These are phyloP conservation scores for Pestalotiopsis sp. DNA, from an alignment of 2,329 filamentous ascomycete species.

Conservation along the genomic window DNA sequence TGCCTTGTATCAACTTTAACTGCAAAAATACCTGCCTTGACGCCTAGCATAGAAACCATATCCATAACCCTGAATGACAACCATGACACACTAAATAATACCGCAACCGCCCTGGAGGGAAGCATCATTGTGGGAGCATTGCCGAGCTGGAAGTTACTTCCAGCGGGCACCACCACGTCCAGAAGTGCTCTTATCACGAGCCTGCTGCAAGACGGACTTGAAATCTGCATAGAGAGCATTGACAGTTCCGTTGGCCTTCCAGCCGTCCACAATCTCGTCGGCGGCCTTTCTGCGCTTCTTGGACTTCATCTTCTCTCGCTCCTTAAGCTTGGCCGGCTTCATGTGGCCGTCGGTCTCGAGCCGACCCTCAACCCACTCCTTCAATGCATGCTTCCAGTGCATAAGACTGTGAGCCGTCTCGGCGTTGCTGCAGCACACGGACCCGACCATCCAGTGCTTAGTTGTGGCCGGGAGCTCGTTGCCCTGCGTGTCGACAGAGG, in stretches of 20 bases:
- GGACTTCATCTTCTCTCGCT: conserved; percentile 63
- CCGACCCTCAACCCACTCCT: conserved; percentile 68
- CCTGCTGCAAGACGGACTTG: conserved; percentile 61
- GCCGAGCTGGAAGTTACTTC: neutral
- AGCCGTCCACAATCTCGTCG: conserved; percentile 64
- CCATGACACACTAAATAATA: neutral
- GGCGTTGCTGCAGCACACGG: conserved; percentile 52
- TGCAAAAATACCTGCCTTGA: neutral
- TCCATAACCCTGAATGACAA: neutral
- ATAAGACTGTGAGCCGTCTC: conserved; percentile 70
- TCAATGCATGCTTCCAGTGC: conserved; percentile 78
- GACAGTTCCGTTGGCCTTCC: conserved; percentile 63
- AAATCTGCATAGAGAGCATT: conserved; percentile 67
- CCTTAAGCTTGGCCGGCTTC: conserved; percentile 56
- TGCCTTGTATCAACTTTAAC: neutral
- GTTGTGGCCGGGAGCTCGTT: conserved; percentile 35
- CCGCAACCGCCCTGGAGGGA: no score
- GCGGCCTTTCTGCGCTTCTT: conserved; percentile 63
- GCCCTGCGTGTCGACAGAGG: conserved; percentile 41
- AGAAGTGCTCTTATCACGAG: conserved; percentile 48
- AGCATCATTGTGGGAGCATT: no score
- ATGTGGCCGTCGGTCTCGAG: conserved; percentile 63
- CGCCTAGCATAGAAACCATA: neutral
- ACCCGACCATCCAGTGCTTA: conserved; percentile 44
- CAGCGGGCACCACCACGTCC: conserved; percentile 21